Conservation (phyloP, 441 rosid genomes). For the Rhodomyrtus psidioides region DNA sequence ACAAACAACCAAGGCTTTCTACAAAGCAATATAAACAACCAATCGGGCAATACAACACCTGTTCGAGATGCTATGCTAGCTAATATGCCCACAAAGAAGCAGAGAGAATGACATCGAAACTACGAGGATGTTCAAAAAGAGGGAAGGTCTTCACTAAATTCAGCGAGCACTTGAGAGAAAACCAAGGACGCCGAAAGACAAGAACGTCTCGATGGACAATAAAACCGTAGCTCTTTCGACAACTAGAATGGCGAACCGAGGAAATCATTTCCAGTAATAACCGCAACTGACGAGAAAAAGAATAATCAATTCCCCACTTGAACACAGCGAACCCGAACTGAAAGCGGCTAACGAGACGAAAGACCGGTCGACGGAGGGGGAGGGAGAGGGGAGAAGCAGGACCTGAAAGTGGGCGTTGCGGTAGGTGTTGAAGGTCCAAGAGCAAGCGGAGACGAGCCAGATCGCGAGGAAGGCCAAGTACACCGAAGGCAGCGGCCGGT, state of each 20-base stretch:
- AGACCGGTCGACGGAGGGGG: background rate
- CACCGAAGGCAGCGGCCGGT: slow-evolving; percentile 65
- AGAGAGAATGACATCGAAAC: background rate
- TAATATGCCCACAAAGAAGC: background rate
- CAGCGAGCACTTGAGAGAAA: background rate
- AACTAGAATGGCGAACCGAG: background rate
- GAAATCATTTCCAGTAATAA: background rate
- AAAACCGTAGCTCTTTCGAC: background rate
- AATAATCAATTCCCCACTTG: background rate
- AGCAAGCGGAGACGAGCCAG: slow-evolving; percentile 77
- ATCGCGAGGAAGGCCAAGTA: slow-evolving; percentile 56
- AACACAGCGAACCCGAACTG: background rate
- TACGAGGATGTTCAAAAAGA: background rate
- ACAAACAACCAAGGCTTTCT: background rate
- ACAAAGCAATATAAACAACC: background rate
- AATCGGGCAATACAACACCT: background rate
- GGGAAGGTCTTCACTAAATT: background rate
- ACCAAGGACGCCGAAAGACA: background rate
- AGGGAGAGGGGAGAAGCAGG: background rate
- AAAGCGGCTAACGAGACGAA: background rate
- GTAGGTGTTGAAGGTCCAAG: slow-evolving; percentile 79
- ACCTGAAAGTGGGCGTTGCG: slow-evolving; percentile 79
- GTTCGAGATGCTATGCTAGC: background rate
- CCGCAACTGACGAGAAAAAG: background rate
- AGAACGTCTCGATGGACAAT: background rate